Percentiles rank a stretch among this genome's conserved stretches.
phyloP scores from a whole-genome alignment of 495 filamentous ascomycete species.

The Viridothelium virens region DNA sequence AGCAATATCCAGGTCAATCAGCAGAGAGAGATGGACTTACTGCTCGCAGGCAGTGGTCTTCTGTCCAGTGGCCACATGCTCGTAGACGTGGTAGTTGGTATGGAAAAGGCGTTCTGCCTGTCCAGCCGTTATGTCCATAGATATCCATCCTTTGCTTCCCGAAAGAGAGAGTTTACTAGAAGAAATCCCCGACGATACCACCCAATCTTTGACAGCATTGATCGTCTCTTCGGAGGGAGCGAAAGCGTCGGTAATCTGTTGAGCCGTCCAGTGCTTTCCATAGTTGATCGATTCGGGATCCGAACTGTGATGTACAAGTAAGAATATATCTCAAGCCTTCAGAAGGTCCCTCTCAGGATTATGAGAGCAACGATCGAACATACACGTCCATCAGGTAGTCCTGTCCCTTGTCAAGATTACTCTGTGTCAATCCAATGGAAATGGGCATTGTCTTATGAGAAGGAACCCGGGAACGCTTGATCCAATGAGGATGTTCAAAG shows the following conservation, averaged over 20 bases:
- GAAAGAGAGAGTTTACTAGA: slow-evolving; percentile 5
- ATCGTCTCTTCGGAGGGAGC: slow-evolving; percentile 13
- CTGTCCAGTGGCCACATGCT: slow-evolving; percentile 13
- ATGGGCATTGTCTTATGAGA: slow-evolving; percentile 19
- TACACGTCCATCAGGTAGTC: slow-evolving; percentile 20
- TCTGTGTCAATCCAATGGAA: slow-evolving; percentile 16
- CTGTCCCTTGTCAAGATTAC: slow-evolving; percentile 16
- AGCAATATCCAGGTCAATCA: background rate
- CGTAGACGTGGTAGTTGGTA: slow-evolving; percentile 23
- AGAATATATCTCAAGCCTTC: background rate
- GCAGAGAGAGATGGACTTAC: slow-evolving; percentile 12
- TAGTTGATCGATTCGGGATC: slow-evolving; percentile 22
- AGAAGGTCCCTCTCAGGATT: background rate
- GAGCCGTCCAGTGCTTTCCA: slow-evolving; percentile 23
- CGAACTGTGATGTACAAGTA: slow-evolving; percentile 1
- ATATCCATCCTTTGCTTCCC: slow-evolving; percentile 21
- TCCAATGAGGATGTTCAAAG: slow-evolving; percentile 12
- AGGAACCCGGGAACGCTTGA: background rate
- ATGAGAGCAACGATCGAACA: background rate
- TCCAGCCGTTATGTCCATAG: slow-evolving; percentile 15
- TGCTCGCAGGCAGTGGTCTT: slow-evolving; percentile 19
- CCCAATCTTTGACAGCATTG: slow-evolving; percentile 18
- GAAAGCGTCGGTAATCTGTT: slow-evolving; percentile 20
- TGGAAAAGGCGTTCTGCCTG: slow-evolving; percentile 21
- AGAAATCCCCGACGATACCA: slow-evolving; percentile 13